Evolutionary conservation across 192 early-diverging fungal genomes (phyloP).

Genomic region (Entrophospora sp.): DNA sequence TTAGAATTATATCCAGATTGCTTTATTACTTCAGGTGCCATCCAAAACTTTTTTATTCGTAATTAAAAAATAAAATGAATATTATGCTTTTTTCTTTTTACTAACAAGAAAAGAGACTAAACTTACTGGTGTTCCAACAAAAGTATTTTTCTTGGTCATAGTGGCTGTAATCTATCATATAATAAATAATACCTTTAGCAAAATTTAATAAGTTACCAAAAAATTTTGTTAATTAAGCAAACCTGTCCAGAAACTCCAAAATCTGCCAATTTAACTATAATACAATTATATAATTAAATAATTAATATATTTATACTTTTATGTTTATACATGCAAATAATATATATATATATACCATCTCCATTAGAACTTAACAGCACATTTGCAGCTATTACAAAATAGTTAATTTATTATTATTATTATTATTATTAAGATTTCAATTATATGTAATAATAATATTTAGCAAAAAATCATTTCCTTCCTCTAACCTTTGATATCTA

Average conservation of each 20-base stretch:
- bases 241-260: constrained; percentile 97
- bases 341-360: constrained; percentile 37
- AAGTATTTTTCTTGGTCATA: constrained; percentile 90
- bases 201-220: background rate
- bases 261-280: constrained; percentile 84
- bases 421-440: too few relatives aligned
- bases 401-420: too few relatives aligned
- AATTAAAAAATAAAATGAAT: background rate
- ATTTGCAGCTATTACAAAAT: constrained; percentile 73
- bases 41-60: constrained; percentile 56
- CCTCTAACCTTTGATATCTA: constrained; percentile 87
- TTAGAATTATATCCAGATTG: constrained; percentile 91
- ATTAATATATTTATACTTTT: too few relatives aligned
- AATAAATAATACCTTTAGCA: background rate
- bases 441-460: too few relatives aligned
- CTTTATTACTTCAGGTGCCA: constrained; percentile 92
- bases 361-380: constrained; percentile 63
- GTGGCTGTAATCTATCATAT: constrained; percentile 64
- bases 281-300: too few relatives aligned
- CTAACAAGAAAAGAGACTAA: background rate
- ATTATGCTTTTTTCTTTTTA: background rate
- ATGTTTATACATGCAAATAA: background rate
- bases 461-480: too few relatives aligned
- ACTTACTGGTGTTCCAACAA: constrained; percentile 89
- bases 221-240: background rate